phyloP scores from a whole-genome alignment of 1,284 basidiomycete genomes.

The Paramarasmius palmivorus region DNA sequence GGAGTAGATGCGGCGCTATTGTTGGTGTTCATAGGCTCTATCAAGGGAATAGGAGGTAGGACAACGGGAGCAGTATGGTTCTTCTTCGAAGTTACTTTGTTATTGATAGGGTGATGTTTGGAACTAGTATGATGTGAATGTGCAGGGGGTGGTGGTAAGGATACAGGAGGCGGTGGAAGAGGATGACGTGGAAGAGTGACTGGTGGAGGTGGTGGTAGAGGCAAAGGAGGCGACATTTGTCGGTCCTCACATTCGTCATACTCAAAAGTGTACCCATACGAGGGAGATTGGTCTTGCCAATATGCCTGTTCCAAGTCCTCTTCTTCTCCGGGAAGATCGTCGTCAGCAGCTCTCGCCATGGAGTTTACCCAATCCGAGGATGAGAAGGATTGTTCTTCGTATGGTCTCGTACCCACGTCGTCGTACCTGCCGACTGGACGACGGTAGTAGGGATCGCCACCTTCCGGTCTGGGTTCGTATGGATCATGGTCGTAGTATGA shows the following conservation, averaged over 20 bases:
- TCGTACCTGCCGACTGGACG: conserved; percentile 6
- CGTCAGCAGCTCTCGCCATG: conserved; percentile 36
- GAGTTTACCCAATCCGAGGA: conserved; percentile 42
- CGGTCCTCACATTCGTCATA: not conserved
- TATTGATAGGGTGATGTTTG: not conserved
- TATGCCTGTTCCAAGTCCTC: not conserved
- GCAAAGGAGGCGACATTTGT: not conserved
- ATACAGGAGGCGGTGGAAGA: conserved; percentile 4
- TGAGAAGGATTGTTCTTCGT: conserved; percentile 6
- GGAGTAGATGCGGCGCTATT: conserved; percentile 16
- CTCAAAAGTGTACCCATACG: not conserved
- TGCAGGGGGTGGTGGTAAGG: conserved; percentile 10
- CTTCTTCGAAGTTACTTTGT: too few species aligned
- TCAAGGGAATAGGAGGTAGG: not conserved
- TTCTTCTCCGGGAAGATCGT: not conserved
- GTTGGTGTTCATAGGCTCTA: conserved; percentile 7
- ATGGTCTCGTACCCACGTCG: not conserved
- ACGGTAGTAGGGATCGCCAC: not conserved
- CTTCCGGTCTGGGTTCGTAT: too few species aligned
- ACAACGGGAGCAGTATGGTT: too few species aligned
- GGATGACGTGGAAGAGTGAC: conserved; percentile 15
- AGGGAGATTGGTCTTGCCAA: conserved; percentile 1
- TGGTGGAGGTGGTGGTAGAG: conserved; percentile 7
- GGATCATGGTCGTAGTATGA: too few species aligned
- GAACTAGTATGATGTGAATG: conserved; percentile 15